Percentiles rank a stretch among this genome's conserved stretches.
phyloP scores from a whole-genome alignment of 1,139 yeast species.

The Suhomyces panamericanus region DNA sequence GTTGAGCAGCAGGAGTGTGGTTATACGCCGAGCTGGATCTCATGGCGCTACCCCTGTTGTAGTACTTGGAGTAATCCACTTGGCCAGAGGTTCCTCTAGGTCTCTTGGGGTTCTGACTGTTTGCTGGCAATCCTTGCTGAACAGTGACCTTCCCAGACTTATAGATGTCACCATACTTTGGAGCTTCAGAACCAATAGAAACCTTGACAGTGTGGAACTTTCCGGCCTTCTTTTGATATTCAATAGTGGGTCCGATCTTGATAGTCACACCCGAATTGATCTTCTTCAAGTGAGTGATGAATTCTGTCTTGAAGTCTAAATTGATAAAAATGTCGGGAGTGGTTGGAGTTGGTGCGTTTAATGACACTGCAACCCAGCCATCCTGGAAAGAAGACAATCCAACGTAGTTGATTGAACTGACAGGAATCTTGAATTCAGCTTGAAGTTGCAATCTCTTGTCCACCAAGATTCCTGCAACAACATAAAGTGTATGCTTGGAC shows the following conservation, averaged over 20 bases:
- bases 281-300: slow-evolving; percentile 72
- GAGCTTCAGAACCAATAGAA: slow-evolving; percentile 55
- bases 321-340: slow-evolving; percentile 81
- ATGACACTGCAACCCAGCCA: slow-evolving; percentile 85
- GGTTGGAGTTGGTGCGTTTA: slow-evolving; percentile 49
- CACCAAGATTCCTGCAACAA: slow-evolving; percentile 69
- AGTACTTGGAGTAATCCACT: slow-evolving; percentile 48
- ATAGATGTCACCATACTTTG: slow-evolving; percentile 67
- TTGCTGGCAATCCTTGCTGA: slow-evolving; percentile 75
- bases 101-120: slow-evolving; percentile 65
- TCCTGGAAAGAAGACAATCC: slow-evolving; percentile 79
- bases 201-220: slow-evolving; percentile 74
- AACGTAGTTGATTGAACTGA: slow-evolving; percentile 60
- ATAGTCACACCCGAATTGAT: slow-evolving; percentile 60
- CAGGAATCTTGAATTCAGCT: slow-evolving; percentile 64
- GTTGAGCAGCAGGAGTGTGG: slow-evolving; percentile 8
- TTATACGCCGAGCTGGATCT: slow-evolving; percentile 11
- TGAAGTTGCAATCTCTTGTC: slow-evolving; percentile 71
- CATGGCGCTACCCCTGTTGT: slow-evolving; percentile 31
- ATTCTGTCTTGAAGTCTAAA: slow-evolving; percentile 85
- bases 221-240: slow-evolving; percentile 90
- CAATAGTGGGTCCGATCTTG: slow-evolving; percentile 69
- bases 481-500: slow-evolving; percentile 60
- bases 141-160: slow-evolving; percentile 89
- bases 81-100: slow-evolving; percentile 52